phyloP scores from a whole-genome alignment of 2,329 filamentous ascomycete species.

The Gaeumannomyces sp. region DNA sequence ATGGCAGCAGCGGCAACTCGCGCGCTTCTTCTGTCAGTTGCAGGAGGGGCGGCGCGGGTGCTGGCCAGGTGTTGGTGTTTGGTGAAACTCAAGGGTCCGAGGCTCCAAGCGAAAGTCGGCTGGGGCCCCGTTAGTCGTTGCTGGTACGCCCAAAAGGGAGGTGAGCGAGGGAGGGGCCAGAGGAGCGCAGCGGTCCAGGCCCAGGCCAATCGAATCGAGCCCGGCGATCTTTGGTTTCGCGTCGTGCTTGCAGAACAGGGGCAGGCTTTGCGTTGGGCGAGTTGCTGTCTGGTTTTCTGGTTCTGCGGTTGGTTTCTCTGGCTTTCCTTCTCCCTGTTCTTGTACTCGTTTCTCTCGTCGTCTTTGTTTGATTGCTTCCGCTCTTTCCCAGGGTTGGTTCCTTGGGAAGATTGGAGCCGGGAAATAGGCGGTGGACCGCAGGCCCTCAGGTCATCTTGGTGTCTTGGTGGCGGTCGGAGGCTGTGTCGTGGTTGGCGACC shows the following conservation, averaged over 20 bases:
- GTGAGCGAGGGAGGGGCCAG: background rate
- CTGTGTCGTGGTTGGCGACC: background rate
- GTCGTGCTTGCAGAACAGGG: background rate
- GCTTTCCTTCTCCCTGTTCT: background rate
- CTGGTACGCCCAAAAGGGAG: background rate
- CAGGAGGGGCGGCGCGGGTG: background rate
- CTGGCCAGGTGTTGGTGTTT: constrained; percentile 3
- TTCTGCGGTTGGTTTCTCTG: background rate
- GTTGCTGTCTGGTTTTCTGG: background rate
- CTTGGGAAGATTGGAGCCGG: background rate
- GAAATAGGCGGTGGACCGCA: background rate
- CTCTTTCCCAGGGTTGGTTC: background rate
- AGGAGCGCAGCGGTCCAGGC: background rate
- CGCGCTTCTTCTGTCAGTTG: background rate
- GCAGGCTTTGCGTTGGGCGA: background rate
- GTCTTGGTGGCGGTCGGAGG: background rate
- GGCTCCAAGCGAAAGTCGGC: constrained; percentile 2
- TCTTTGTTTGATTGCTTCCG: background rate
- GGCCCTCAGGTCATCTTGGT: background rate
- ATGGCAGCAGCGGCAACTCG: background rate
- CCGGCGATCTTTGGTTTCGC: background rate
- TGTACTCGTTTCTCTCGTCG: background rate
- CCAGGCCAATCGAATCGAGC: background rate
- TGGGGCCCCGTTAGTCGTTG: background rate
- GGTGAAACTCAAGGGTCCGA: constrained; percentile 4